phyloP scores from a whole-genome alignment of 495 filamentous ascomycete genomes.

The Alectoria sarmentosa region DNA sequence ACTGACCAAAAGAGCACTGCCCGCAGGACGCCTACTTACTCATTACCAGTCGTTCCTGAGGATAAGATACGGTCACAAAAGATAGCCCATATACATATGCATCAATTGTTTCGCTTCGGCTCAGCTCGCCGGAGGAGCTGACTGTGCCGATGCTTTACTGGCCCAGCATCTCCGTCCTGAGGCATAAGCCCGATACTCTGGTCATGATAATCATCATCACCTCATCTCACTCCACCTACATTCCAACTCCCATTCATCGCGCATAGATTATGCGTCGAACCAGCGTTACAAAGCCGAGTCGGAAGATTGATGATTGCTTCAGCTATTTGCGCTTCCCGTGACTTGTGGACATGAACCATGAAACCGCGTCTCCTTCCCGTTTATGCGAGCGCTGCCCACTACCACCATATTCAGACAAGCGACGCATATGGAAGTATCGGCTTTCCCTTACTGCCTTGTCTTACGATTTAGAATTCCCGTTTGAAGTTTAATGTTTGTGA shows the following conservation, averaged over 20 bases:
- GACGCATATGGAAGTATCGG: not conserved
- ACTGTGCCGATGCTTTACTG: not conserved
- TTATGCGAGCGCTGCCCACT: not conserved
- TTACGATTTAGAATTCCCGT: not conserved
- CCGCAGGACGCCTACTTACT: not conserved
- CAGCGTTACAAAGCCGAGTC: not conserved
- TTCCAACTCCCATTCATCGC: too few relatives aligned
- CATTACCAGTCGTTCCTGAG: not conserved
- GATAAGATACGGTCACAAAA: not conserved
- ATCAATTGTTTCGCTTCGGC: not conserved
- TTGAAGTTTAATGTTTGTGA: not conserved
- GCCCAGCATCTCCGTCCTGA: not conserved
- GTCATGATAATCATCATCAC: not conserved
- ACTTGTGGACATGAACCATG: not conserved
- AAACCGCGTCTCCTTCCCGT: constrained; percentile 1
- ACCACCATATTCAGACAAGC: not conserved
- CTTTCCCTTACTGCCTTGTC: not conserved
- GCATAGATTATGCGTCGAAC: not conserved
- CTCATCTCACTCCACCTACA: not conserved
- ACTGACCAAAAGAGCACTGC: not conserved
- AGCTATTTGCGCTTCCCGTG: not conserved
- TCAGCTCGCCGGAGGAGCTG: not conserved
- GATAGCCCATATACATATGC: not conserved
- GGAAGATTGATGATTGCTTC: not conserved
- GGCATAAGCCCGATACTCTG: not conserved